These are phyloP conservation scores for Pyrus betulifolia DNA, from an alignment of 306 rosid genomes.

Conservation along the genomic window DNA sequence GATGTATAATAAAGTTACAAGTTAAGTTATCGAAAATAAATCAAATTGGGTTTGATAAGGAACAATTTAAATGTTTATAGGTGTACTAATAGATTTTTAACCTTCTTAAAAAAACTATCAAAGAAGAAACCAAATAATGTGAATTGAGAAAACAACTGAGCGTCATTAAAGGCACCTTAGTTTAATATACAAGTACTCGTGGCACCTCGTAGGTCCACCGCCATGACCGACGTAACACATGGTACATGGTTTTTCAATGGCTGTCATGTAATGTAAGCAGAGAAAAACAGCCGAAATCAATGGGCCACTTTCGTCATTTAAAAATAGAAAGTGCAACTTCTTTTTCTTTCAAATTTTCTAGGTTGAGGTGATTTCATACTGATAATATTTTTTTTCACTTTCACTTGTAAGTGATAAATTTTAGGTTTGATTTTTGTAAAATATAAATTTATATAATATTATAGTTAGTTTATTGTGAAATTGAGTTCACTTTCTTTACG, in stretches of 20 bases:
- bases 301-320: neutral
- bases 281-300: neutral
- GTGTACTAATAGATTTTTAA: neutral
- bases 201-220: neutral
- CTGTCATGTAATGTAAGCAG: neutral
- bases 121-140: too few relatives aligned
- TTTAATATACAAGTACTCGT: too few relatives aligned
- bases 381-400: too few relatives aligned
- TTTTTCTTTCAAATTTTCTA: neutral
- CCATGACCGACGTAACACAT: too few relatives aligned
- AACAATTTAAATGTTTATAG: neutral
- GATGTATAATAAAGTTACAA: too few relatives aligned
- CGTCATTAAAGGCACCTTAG: neutral
- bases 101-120: too few relatives aligned
- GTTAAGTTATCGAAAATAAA: too few relatives aligned
- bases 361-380: too few relatives aligned
- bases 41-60: neutral
- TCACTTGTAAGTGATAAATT: too few relatives aligned
- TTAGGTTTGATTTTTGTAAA: too few relatives aligned
- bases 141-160: neutral
- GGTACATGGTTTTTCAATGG: too few relatives aligned
- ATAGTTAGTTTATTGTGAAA: accelerated
- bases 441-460: too few relatives aligned
- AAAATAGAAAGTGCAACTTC: neutral
- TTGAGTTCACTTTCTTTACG: accelerated